These are phyloP conservation scores for Torulaspora globosa DNA, from an alignment of 1,139 yeast genomes.

Conservation along the genomic window DNA sequence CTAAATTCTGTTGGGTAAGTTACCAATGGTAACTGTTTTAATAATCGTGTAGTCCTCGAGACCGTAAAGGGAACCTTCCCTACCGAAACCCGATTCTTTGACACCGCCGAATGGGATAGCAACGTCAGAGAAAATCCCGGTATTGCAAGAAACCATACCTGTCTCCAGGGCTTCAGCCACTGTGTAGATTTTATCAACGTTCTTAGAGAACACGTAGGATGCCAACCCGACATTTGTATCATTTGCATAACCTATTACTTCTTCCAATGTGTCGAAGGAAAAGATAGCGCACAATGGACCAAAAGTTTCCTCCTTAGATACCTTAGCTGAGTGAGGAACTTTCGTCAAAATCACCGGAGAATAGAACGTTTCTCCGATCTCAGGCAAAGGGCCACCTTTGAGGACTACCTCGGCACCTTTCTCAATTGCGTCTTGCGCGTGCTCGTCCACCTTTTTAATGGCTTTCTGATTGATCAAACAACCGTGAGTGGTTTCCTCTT, in stretches of 20 bases:
- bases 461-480: constrained; percentile 71
- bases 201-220: constrained; percentile 70
- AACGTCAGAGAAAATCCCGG: constrained; percentile 67
- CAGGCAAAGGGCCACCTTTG: constrained; percentile 62
- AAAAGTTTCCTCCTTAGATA: constrained; percentile 75
- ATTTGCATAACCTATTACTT: constrained; percentile 68
- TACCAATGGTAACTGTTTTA: constrained; percentile 56
- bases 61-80: constrained; percentile 77
- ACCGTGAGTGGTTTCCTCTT: constrained; percentile 66
- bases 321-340: constrained; percentile 60
- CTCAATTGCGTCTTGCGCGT: constrained; percentile 66
- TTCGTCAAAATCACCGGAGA: constrained; percentile 68
- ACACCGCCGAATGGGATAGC: constrained; percentile 79
- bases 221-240: constrained; percentile 70
- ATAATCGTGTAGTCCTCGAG: constrained; percentile 67
- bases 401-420: constrained; percentile 66
- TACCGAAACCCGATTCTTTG: constrained; percentile 75
- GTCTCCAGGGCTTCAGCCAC: constrained; percentile 67
- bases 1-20: constrained; percentile 18
- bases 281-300: constrained; percentile 86
- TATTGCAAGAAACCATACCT: constrained; percentile 82
- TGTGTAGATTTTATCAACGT: constrained; percentile 57
- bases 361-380: constrained; percentile 72
- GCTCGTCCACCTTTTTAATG: constrained; percentile 62
- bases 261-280: constrained; percentile 60